phyloP scores from a whole-genome alignment of 1,284 basidiomycete species.

The Melampsora americana region DNA sequence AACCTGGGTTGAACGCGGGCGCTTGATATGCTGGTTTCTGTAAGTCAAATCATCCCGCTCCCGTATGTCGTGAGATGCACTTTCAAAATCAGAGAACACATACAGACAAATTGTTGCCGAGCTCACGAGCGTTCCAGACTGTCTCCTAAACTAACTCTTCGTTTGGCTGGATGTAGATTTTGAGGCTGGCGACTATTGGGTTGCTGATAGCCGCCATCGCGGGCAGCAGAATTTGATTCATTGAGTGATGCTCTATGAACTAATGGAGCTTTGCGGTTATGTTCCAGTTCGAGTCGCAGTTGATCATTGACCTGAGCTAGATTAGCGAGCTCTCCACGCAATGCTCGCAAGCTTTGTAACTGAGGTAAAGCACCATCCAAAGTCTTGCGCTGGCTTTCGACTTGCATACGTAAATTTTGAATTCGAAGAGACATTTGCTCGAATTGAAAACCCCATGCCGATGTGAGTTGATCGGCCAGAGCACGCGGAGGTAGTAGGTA shows the following conservation, averaged over 20 bases:
- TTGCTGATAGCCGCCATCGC: background rate
- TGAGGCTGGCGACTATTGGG: background rate
- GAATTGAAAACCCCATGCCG: conserved; percentile 20
- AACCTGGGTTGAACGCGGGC: background rate
- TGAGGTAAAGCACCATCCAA: background rate
- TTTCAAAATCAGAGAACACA: background rate
- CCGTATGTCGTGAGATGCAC: background rate
- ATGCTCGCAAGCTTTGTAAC: background rate
- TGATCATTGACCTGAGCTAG: background rate
- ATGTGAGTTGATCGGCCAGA: conserved; percentile 12
- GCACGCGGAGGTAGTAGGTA: conserved; percentile 18
- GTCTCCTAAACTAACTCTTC: background rate
- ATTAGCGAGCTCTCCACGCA: background rate
- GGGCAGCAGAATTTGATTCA: background rate
- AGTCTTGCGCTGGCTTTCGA: conserved; percentile 9
- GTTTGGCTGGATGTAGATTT: background rate
- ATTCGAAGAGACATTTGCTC: conserved; percentile 28
- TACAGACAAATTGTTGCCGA: background rate
- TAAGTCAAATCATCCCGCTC: background rate
- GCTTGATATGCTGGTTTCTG: conserved; percentile 1
- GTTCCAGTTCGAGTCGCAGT: background rate
- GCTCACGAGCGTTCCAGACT: background rate
- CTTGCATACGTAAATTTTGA: conserved; percentile 14
- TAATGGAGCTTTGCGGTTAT: background rate
- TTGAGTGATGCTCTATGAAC: background rate